Conservation (phyloP, 2,329 filamentous ascomycete genomes). For the Fonsecaea nubica region DNA sequence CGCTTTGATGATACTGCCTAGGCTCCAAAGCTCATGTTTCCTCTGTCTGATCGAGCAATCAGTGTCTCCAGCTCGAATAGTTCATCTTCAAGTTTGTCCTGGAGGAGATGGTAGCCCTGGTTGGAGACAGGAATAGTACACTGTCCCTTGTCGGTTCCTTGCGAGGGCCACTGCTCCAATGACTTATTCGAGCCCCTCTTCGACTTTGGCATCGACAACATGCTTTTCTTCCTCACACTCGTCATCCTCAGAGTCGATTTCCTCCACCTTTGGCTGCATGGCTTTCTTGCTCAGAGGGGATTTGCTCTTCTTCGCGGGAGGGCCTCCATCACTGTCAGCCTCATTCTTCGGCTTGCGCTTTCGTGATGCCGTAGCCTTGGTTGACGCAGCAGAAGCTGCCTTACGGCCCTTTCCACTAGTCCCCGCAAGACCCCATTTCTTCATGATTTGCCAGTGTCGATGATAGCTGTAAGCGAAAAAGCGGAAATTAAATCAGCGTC, state of each 20-base stretch:
- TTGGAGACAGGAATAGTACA: not conserved
- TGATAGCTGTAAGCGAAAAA: constrained; percentile 30
- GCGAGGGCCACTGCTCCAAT: not conserved
- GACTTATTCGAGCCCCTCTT: not conserved
- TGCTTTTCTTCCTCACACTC: not conserved
- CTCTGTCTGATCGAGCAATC: not conserved
- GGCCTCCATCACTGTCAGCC: constrained; percentile 6
- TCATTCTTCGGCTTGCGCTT: constrained; percentile 12
- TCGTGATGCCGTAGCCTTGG: constrained; percentile 5
- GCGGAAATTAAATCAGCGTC: not conserved
- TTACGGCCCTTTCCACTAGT: constrained; percentile 16
- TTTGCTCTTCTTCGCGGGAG: constrained; percentile 22
- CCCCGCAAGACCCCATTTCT: constrained; percentile 30
- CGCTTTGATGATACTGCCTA: not conserved
- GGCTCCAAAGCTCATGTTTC: not conserved
- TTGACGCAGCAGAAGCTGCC: not conserved
- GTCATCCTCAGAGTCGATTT: constrained; percentile 10
- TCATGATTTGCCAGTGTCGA: constrained; percentile 34
- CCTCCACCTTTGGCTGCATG: constrained; percentile 1
- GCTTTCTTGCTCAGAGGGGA: constrained; percentile 13
- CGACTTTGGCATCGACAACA: not conserved
- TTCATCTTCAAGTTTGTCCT: not conserved
- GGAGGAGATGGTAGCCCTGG: not conserved
- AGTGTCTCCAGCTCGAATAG: not conserved
- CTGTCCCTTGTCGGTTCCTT: not conserved